These are phyloP conservation scores for Crocinoboletus sp. DNA, from an alignment of 1,284 basidiomycete genomes.

Conservation along the genomic window DNA sequence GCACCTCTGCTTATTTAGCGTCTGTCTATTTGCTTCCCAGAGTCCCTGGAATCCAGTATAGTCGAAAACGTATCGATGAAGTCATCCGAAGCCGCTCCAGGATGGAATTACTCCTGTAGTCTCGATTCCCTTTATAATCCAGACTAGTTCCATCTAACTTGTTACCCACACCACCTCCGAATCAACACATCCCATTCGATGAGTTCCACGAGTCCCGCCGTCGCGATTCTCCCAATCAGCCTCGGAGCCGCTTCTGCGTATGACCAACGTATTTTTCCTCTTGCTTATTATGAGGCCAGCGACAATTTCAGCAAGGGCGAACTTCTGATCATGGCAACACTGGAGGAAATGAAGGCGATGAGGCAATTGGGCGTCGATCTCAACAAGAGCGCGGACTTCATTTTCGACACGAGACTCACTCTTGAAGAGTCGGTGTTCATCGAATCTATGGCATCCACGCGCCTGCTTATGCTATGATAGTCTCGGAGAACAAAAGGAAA, in stretches of 20 bases:
- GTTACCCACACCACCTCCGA: neutral
- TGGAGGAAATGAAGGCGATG: slow-evolving; percentile 11
- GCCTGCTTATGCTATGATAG: slow-evolving; percentile 3
- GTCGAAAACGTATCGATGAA: neutral
- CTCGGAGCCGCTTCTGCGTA: slow-evolving; percentile 10
- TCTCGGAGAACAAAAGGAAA: neutral
- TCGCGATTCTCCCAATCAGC: slow-evolving; percentile 4
- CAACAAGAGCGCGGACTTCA: neutral
- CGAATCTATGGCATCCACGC: neutral
- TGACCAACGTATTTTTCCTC: slow-evolving; percentile 10
- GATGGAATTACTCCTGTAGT: slow-evolving; percentile 5
- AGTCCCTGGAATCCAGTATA: neutral
- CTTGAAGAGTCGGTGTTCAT: slow-evolving; percentile 8
- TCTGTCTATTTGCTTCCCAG: neutral
- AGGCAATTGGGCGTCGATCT: slow-evolving; percentile 1
- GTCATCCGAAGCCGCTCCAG: neutral
- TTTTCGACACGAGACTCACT: neutral
- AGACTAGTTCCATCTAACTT: neutral
- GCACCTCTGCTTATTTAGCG: neutral
- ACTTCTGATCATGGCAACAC: slow-evolving; percentile 12
- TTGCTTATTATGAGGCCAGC: neutral
- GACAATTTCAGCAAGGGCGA: slow-evolving; percentile 9
- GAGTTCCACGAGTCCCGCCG: neutral
- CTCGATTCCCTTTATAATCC: slow-evolving; percentile 1
- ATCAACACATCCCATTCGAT: neutral